Conservation (phyloP, 176 grass and related monocot genomes). For the Juncus inflexus region DNA sequence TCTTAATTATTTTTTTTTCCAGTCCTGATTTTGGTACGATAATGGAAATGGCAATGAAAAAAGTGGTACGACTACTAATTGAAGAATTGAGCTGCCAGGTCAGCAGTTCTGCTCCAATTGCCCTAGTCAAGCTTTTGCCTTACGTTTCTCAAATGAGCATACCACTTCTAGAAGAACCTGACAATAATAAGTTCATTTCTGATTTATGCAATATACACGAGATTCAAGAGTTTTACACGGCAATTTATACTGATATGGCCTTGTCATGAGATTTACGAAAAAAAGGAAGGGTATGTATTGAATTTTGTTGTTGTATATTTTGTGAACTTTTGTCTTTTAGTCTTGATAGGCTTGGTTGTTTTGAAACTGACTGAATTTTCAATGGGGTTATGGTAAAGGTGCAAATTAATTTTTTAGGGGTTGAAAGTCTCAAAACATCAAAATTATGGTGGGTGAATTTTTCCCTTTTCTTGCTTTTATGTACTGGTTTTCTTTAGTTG, state of each 20-base stretch:
- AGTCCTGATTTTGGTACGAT: conserved; percentile 87
- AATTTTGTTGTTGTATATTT: too few species aligned
- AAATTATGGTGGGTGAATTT: too few species aligned
- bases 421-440: too few species aligned
- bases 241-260: conserved; percentile 73
- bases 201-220: conserved; percentile 62
- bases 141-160: conserved; percentile 57
- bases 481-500: too few species aligned
- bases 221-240: conserved; percentile 83
- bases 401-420: too few species aligned
- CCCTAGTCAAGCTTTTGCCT: conserved; percentile 70
- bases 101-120: conserved; percentile 31
- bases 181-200: conserved; percentile 75
- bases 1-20: conserved; percentile 25
- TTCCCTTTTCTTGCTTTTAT: too few species aligned
- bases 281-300: not conserved
- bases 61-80: conserved; percentile 40
- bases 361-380: too few species aligned
- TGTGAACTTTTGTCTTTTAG: too few species aligned
- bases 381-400: too few species aligned
- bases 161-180: conserved; percentile 74
- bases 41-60: conserved; percentile 72
- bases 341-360: too few species aligned
- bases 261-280: conserved; percentile 20
- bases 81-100: conserved; percentile 44